Evolutionary conservation across 2,329 filamentous ascomycete genomes (phyloP), one percentile per base, ranked within the genome.

Genomic region (Apiospora hydei): DNA sequence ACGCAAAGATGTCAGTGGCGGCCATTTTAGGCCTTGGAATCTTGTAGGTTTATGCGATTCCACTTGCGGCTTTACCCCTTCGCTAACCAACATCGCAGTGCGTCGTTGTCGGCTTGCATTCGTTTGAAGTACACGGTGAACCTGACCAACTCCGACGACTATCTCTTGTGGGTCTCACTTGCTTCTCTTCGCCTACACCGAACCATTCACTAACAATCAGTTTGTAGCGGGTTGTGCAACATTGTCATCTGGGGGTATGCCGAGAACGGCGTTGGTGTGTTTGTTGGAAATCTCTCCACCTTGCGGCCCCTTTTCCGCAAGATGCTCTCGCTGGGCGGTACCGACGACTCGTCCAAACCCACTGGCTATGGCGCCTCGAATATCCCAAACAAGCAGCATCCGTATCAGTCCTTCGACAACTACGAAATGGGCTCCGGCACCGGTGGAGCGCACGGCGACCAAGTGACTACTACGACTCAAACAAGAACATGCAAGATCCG

Each of bases 241-340:
- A 76, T 76, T 47, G 75, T 76, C 6, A 73, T 76, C 14, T 76
- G 75, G 75, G 75, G 74, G n/a, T 76, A 76, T 51, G 73, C 74
- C 18, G 75, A 76, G 61, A 75, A 75, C 44, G 75, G 75, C 26
- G 69, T 75, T 8, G 75, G 75, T 11, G 30, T 75, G 51, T 67
- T 74, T 18, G 73, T 73, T 47, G 75, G 75, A 16, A 73, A 73
- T 44, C 7, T 76, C 7, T 70, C 75, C 18, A 75, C 74, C 13
- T 71, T 76, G 49, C 72, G 72, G 21, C 75, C 75, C 8, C 53
- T 76, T 26, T 75, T 76, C 67, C 73, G 73, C 46, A 61, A 57
- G 34, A 47, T 70, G 11, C 72, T 76, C 47, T 46, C 68, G 10
- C 72, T 76, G 38, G 70, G 74, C 66, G 70, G 71, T 8, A 69